Percentiles rank a stretch among this genome's conserved stretches.
These are phyloP conservation scores for Rubroboletus satanas DNA, from an alignment of 768 basidiomycete genomes.

Conservation along the genomic window DNA sequence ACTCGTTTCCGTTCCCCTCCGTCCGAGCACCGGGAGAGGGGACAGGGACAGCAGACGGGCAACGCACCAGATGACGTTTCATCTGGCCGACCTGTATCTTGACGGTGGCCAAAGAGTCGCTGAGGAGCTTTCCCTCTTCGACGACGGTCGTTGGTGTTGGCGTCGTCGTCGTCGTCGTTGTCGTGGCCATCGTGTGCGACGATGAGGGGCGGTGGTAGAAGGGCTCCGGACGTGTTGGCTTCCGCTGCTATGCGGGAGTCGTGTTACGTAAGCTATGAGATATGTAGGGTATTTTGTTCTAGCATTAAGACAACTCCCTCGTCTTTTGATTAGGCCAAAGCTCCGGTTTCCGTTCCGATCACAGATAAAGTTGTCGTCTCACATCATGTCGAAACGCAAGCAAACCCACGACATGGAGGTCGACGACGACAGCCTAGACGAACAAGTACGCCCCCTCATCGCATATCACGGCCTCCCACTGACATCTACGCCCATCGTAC, in stretches of 20 bases:
- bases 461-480: neutral
- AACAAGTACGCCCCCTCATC: constrained; percentile 34
- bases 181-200: constrained; percentile 21
- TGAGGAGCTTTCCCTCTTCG: constrained; percentile 81
- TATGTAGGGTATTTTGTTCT: too few species aligned
- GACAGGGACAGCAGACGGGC: neutral
- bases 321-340: too few species aligned
- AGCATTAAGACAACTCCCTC: too few species aligned
- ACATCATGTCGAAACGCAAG: constrained; percentile 53
- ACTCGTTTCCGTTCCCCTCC: too few species aligned
- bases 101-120: constrained; percentile 80
- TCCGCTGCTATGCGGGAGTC: neutral
- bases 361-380: neutral
- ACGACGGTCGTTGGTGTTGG: constrained; percentile 34
- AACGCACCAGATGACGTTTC: constrained; percentile 83
- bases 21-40: neutral
- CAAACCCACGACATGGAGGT: constrained; percentile 34
- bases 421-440: constrained; percentile 38
- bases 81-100: constrained; percentile 93
- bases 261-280: constrained; percentile 16
- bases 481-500: neutral
- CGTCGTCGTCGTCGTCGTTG: constrained; percentile 16
- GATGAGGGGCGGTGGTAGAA: constrained; percentile 3
- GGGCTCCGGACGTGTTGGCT: neutral
- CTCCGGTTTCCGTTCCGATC: neutral